Percentiles rank a stretch among this genome's conserved stretches.
Evolutionary conservation across 345 rosid species (phyloP).

Genomic region (Citrus australasica): DNA sequence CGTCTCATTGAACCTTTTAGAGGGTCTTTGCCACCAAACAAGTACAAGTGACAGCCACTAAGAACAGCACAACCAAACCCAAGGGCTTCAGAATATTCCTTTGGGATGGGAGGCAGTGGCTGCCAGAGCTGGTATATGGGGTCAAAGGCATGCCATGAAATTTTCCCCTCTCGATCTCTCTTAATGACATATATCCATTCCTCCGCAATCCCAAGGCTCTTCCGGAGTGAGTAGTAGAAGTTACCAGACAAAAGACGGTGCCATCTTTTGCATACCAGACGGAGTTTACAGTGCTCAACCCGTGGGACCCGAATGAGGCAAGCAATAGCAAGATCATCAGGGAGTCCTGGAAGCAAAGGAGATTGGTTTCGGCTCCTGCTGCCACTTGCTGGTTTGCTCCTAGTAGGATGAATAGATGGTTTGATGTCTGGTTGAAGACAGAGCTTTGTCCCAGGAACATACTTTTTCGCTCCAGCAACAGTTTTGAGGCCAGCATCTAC

Average conservation of each 20-base stretch:
- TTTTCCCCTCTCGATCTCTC: conserved; percentile 68
- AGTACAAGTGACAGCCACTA: conserved; percentile 73
- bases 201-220: conserved; percentile 62
- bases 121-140: conserved; percentile 76
- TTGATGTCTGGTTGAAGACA: conserved; percentile 76
- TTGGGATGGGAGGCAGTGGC: conserved; percentile 71
- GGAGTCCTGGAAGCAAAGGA: conserved; percentile 74
- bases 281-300: conserved; percentile 64
- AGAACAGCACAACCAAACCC: conserved; percentile 82
- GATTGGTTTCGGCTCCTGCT: conserved; percentile 60
- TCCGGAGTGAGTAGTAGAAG: conserved; percentile 65
- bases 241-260: conserved; percentile 60
- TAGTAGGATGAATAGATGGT: conserved; percentile 69
- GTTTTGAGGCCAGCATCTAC: conserved; percentile 78
- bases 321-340: conserved; percentile 83
- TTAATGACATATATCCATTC: conserved; percentile 76
- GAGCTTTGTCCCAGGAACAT: conserved; percentile 62
- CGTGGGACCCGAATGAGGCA: conserved; percentile 70
- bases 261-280: conserved; percentile 79
- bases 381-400: conserved; percentile 49
- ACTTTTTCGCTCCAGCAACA: conserved; percentile 63
- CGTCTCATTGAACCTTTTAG: conserved; percentile 73
- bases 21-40: conserved; percentile 80
- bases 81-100: conserved; percentile 69
- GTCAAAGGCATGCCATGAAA: conserved; percentile 83